These are phyloP conservation scores for Hamamelis virginiana DNA, from an alignment of 164 flowering plant genomes.

Conservation along the genomic window DNA sequence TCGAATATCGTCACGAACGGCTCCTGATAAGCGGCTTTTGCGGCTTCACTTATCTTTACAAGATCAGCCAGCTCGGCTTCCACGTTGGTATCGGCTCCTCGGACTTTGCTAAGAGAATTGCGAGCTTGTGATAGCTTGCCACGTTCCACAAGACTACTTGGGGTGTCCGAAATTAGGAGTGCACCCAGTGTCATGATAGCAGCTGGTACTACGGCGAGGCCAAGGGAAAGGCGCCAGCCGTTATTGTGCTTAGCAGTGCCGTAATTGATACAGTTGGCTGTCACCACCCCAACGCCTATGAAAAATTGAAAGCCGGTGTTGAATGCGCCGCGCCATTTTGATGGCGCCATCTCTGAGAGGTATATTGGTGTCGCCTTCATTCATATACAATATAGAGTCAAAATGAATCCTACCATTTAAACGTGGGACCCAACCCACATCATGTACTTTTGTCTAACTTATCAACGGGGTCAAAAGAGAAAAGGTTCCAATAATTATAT, in stretches of 20 bases:
- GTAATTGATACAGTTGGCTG: slow-evolving; percentile 54
- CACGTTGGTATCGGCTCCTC: slow-evolving; percentile 37
- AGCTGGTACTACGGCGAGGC: slow-evolving; percentile 64
- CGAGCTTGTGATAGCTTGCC: slow-evolving; percentile 45
- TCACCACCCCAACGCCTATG: slow-evolving; percentile 55
- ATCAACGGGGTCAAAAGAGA: too few relatives aligned
- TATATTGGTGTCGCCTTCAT: slow-evolving; percentile 63
- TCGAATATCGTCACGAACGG: slow-evolving; percentile 45
- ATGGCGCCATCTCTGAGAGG: slow-evolving; percentile 72
- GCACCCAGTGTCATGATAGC: slow-evolving; percentile 49
- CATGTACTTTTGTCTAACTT: too few relatives aligned
- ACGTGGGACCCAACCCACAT: too few relatives aligned
- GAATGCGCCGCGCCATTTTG: slow-evolving; percentile 72
- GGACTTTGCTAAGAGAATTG: slow-evolving; percentile 26
- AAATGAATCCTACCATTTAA: too few relatives aligned
- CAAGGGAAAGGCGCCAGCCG: slow-evolving; percentile 78
- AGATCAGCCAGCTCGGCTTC: slow-evolving; percentile 47
- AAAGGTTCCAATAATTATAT: too few relatives aligned
- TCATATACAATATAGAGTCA: neutral
- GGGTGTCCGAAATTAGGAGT: slow-evolving; percentile 53
- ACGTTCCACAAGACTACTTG: slow-evolving; percentile 52
- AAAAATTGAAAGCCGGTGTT: slow-evolving; percentile 62
- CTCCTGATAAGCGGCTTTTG: slow-evolving; percentile 29
- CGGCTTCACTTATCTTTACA: slow-evolving; percentile 27
- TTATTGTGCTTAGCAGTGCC: slow-evolving; percentile 35